A percentile compares a stretch with the other conserved stretches of the same genome.
These are phyloP conservation scores for Salvia sclarea DNA, from an alignment of 305 asterid genomes.

Conservation along the genomic window DNA sequence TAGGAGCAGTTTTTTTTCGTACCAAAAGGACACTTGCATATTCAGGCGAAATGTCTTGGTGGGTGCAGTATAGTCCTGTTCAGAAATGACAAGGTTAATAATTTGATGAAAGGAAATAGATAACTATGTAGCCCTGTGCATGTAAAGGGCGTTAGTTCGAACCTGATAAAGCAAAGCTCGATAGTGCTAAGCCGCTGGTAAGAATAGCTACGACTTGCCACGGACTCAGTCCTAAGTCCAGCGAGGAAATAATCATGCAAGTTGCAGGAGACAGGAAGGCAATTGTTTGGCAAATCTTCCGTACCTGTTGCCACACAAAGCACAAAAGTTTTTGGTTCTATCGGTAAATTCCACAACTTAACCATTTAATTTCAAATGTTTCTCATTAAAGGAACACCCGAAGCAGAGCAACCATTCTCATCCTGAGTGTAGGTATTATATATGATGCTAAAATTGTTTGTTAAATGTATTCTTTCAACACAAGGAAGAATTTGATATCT, in stretches of 20 bases:
- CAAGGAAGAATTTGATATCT: neutral
- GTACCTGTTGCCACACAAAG: conserved; percentile 55
- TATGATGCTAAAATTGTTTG: conserved; percentile 9
- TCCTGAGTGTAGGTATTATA: conserved; percentile 5
- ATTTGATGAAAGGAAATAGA: conserved; percentile 11
- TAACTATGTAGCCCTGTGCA: neutral
- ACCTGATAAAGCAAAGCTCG: conserved; percentile 97
- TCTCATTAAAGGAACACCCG: neutral
- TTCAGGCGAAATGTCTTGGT: conserved; percentile 98
- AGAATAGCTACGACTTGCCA: conserved; percentile 81
- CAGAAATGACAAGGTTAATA: conserved; percentile 20
- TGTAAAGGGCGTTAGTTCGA: conserved; percentile 3
- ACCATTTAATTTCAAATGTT: neutral
- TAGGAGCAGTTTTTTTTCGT: conserved; percentile 26
- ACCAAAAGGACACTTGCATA: conserved; percentile 97
- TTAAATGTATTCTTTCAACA: neutral
- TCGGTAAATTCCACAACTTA: neutral
- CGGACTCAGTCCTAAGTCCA: conserved; percentile 85
- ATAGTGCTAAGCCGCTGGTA: conserved; percentile 82
- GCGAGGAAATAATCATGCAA: conserved; percentile 86
- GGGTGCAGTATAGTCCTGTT: conserved; percentile 95
- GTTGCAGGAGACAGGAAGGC: conserved; percentile 91
- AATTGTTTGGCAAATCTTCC: conserved; percentile 92
- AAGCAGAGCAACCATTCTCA: neutral
- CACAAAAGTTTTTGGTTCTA: neutral